Evolutionary conservation across 768 basidiomycete species (phyloP).

Genomic region (Boletus vinaceobasis): DNA sequence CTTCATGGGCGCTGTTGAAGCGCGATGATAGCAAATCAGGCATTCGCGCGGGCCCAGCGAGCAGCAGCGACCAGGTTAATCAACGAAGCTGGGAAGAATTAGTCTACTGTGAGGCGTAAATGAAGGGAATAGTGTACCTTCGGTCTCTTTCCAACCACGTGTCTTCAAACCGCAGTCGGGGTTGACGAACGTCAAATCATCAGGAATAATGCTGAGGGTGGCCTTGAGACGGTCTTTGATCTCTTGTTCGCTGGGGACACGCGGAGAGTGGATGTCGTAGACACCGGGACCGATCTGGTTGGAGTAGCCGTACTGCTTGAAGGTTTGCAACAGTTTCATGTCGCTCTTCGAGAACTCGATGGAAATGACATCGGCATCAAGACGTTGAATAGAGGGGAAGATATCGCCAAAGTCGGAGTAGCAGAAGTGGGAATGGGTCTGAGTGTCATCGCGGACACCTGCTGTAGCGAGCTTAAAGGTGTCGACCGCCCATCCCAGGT

Average conservation of each 20-base stretch:
- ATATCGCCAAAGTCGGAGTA: slow-evolving; percentile 99
- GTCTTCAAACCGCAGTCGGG: slow-evolving; percentile 99
- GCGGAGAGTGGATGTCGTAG: slow-evolving; percentile 99
- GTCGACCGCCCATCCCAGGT: slow-evolving; percentile 98
- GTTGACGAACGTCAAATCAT: slow-evolving; percentile 85
- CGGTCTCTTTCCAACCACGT: slow-evolving; percentile 97
- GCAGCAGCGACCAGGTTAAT: slow-evolving; percentile 87
- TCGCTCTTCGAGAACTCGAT: slow-evolving; percentile 98
- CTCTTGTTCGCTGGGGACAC: slow-evolving; percentile 91
- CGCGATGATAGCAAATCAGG: slow-evolving; percentile 58
- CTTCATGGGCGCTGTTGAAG: slow-evolving; percentile 89
- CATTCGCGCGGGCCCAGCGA: slow-evolving; percentile 85
- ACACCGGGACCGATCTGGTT: slow-evolving; percentile 98
- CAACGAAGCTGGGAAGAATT: slow-evolving; percentile 54
- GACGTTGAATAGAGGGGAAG: slow-evolving; percentile 93
- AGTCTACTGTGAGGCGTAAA: slow-evolving; percentile 2
- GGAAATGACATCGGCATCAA: slow-evolving; percentile 98
- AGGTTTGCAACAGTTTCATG: slow-evolving; percentile 94
- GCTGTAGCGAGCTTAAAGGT: slow-evolving; percentile 98
- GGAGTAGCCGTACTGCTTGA: slow-evolving; percentile 93
- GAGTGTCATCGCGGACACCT: slow-evolving; percentile 89
- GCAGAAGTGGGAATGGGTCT: slow-evolving; percentile 99
- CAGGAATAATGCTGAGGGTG: slow-evolving; percentile 80
- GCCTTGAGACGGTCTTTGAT: slow-evolving; percentile 87
- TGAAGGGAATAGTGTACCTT: slow-evolving; percentile 43